phyloP scores from a whole-genome alignment of 257 asterid species.

The Penstemon barbatus region DNA sequence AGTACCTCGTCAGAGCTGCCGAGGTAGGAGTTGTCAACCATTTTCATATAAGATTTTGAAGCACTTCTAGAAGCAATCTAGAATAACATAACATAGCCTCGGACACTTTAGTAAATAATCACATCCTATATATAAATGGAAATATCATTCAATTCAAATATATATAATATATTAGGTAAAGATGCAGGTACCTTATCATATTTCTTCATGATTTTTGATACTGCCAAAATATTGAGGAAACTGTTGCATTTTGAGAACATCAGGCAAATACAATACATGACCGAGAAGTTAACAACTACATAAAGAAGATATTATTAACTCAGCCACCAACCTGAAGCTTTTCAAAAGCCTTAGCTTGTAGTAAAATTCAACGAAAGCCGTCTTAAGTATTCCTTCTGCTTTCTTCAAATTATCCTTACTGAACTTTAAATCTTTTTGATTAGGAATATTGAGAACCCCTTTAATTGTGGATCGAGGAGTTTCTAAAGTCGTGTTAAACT shows the following conservation, averaged over 20 bases:
- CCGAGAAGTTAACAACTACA: background rate
- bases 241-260: slow-evolving; percentile 32
- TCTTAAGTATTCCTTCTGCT: slow-evolving; percentile 45
- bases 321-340: slow-evolving; percentile 40
- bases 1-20: slow-evolving; percentile 62
- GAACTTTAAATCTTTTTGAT: slow-evolving; percentile 42
- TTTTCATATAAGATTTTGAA: slow-evolving; percentile 49
- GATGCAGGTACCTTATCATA: slow-evolving; percentile 50
- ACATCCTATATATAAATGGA: no score
- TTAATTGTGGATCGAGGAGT: slow-evolving; percentile 49
- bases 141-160: background rate
- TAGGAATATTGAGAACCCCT: slow-evolving; percentile 38
- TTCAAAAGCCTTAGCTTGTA: slow-evolving; percentile 48
- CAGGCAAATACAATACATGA: slow-evolving; percentile 14
- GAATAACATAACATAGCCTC: background rate
- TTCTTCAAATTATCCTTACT: slow-evolving; percentile 46
- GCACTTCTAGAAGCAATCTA: slow-evolving; percentile 54
- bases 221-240: slow-evolving; percentile 51
- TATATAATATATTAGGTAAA: background rate
- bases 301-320: background rate
- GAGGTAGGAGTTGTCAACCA: slow-evolving; percentile 53
- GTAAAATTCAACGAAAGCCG: slow-evolving; percentile 52
- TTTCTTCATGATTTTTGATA: slow-evolving; percentile 61
- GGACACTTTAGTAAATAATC: background rate
- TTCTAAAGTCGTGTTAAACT: slow-evolving; percentile 33